Conservation (phyloP, 1,284 basidiomycete genomes). For the Meripilus lineatus region DNA sequence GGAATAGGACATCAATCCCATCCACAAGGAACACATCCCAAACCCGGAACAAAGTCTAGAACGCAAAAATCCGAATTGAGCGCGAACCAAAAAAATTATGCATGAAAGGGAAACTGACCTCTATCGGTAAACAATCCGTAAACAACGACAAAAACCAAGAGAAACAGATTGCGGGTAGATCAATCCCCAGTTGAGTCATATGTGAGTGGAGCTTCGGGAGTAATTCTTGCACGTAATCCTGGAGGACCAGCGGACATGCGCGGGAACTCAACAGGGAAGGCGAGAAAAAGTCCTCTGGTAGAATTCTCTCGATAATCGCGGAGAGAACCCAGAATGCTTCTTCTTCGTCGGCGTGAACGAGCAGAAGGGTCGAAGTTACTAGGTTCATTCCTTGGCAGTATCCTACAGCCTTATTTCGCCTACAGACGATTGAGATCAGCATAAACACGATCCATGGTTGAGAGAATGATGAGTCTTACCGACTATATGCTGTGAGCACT, state of each 20-base stretch:
- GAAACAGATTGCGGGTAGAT: constrained; percentile 93
- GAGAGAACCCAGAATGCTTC: constrained; percentile 96
- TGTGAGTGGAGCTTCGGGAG: constrained; percentile 77
- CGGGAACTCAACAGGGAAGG: constrained; percentile 83
- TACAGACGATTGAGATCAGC: constrained; percentile 30
- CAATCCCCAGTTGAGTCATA: constrained; percentile 77
- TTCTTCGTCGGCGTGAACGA: constrained; percentile 92
- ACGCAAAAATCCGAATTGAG: not conserved
- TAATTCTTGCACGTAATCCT: constrained; percentile 79
- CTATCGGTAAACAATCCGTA: constrained; percentile 94
- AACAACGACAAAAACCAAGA: constrained; percentile 98
- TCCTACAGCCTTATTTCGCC: constrained; percentile 81
- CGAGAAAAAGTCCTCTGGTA: constrained; percentile 83
- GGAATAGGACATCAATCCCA: constrained; percentile 89
- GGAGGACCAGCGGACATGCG: constrained; percentile 88
- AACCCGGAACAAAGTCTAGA: constrained; percentile 79
- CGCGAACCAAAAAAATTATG: constrained; percentile 8
- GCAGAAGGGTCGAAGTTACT: constrained; percentile 87
- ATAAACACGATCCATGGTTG: constrained; percentile 1
- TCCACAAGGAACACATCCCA: constrained; percentile 98
- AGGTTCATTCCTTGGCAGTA: constrained; percentile 97
- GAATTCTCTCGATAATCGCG: constrained; percentile 82
- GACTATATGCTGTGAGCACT: constrained; percentile 88
- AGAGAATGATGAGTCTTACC: constrained; percentile 43
- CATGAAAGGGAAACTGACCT: constrained; percentile 46